These are phyloP conservation scores for Rhododendron mucronatum DNA, from an alignment of 148 eudicot genomes.

Conservation along the genomic window DNA sequence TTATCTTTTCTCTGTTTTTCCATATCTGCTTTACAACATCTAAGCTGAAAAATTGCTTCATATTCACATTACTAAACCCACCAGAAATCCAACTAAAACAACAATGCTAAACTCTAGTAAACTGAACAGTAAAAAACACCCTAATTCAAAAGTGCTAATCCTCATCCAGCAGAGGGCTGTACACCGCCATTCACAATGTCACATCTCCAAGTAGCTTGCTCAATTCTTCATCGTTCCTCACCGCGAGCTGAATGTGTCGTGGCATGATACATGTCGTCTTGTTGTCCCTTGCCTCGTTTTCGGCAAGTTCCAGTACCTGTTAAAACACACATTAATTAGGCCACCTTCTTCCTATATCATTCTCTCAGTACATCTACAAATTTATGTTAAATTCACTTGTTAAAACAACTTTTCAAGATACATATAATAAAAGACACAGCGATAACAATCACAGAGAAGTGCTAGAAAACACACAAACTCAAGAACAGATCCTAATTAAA, in stretches of 20 bases:
- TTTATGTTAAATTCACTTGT: too few relatives aligned
- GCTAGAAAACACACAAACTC: too few relatives aligned
- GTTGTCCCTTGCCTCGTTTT: constrained; percentile 22
- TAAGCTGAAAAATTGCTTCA: not conserved
- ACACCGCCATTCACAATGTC: constrained; percentile 22
- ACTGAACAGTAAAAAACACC: not conserved
- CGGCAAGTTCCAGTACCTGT: constrained; percentile 20
- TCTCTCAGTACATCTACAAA: too few relatives aligned
- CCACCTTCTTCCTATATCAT: too few relatives aligned
- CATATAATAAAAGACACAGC: too few relatives aligned
- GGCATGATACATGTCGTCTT: constrained; percentile 17
- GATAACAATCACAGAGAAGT: too few relatives aligned
- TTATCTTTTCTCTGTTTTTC: too few relatives aligned
- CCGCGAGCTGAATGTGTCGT: constrained; percentile 19
- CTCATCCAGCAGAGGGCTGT: constrained; percentile 6
- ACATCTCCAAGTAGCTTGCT: constrained; percentile 20
- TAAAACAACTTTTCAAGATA: too few relatives aligned
- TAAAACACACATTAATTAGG: too few relatives aligned
- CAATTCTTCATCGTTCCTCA: constrained; percentile 21
- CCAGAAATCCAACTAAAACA: not conserved
- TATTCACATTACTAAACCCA: constrained; percentile 5
- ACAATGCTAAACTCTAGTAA: not conserved
- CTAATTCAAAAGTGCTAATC: not conserved
- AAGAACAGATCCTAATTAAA: too few relatives aligned
- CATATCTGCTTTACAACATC: too few relatives aligned